phyloP scores from a whole-genome alignment of 805 yeast genomes.

The Zygoascus ofunaensis region DNA sequence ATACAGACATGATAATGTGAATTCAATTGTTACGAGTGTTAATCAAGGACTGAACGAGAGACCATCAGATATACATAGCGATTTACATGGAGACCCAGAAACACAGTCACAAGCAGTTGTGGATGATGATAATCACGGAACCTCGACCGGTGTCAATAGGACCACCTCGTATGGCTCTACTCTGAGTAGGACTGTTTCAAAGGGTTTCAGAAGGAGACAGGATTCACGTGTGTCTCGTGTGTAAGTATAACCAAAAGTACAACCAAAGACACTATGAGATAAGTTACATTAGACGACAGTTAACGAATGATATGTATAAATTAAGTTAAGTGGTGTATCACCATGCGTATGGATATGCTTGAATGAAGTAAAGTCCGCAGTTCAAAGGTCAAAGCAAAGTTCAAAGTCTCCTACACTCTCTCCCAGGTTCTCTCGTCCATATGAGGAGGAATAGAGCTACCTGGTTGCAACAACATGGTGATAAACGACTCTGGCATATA shows the following conservation, averaged over 20 bases:
- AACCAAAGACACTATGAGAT: too few relatives aligned
- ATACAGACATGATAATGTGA: not conserved
- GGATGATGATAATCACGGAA: slow-evolving; percentile 1
- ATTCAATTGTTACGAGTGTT: not conserved
- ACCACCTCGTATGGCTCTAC: slow-evolving; percentile 6
- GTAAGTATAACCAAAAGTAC: too few relatives aligned
- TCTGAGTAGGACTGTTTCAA: slow-evolving; percentile 6
- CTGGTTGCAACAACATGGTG: slow-evolving; percentile 31
- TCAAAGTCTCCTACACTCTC: slow-evolving; percentile 11
- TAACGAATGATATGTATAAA: not conserved
- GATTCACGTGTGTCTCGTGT: not conserved
- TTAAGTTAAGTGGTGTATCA: too few relatives aligned
- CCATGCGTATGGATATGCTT: too few relatives aligned
- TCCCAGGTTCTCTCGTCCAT: slow-evolving; percentile 18
- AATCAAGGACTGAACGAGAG: too few relatives aligned
- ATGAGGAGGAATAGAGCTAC: slow-evolving; percentile 3
- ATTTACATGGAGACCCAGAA: not conserved
- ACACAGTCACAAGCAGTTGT: not conserved
- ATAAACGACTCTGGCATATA: slow-evolving; percentile 26
- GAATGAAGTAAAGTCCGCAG: too few relatives aligned
- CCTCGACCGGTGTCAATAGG: not conserved
- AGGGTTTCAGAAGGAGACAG: slow-evolving; percentile 2
- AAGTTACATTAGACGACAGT: too few relatives aligned
- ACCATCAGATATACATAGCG: too few relatives aligned
- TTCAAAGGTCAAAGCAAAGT: too few relatives aligned